Percentiles rank a stretch among this genome's conserved stretches.
These are phyloP conservation scores for Testicularia cyperi DNA, from an alignment of 1,284 basidiomycete species.

Conservation along the genomic window DNA sequence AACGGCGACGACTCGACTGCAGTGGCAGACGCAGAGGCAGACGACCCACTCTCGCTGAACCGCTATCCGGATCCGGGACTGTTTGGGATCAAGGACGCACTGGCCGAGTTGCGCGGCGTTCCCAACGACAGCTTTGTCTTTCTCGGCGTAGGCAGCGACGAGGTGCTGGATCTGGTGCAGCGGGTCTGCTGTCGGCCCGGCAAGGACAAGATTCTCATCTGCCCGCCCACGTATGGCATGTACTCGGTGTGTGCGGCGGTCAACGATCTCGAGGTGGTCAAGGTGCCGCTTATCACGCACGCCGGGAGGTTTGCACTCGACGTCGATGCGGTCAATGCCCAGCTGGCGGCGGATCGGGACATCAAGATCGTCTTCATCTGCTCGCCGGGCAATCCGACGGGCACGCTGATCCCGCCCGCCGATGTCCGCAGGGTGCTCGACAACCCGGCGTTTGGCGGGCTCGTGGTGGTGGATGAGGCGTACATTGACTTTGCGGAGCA, in stretches of 20 bases:
- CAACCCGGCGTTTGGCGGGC: slow-evolving; percentile 79
- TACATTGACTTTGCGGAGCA: slow-evolving; percentile 84
- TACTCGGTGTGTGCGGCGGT: slow-evolving; percentile 91
- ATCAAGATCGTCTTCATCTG: slow-evolving; percentile 94
- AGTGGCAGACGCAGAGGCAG: slow-evolving; percentile 1
- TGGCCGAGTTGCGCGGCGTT: slow-evolving; percentile 67
- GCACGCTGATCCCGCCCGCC: slow-evolving; percentile 77
- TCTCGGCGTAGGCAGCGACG: slow-evolving; percentile 94
- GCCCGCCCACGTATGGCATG: slow-evolving; percentile 97
- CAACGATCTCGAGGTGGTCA: slow-evolving; percentile 84
- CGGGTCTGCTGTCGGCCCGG: slow-evolving; percentile 82
- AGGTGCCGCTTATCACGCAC: slow-evolving; percentile 75
- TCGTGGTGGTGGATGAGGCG: slow-evolving; percentile 93
- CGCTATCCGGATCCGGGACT: slow-evolving; percentile 85
- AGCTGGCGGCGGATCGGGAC: slow-evolving; percentile 40
- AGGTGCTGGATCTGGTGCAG: slow-evolving; percentile 92
- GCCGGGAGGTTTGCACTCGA: slow-evolving; percentile 75
- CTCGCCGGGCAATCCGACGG: slow-evolving; percentile 96
- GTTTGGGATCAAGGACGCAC: slow-evolving; percentile 74
- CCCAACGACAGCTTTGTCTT: slow-evolving; percentile 69
- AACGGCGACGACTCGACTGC: too few species aligned
- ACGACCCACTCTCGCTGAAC: slow-evolving; percentile 67
- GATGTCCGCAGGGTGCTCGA: slow-evolving; percentile 75
- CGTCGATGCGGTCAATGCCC: slow-evolving; percentile 33
- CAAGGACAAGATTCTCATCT: slow-evolving; percentile 69